Evolutionary conservation across 352 stramenopile species (phyloP).

Genomic region (Globisporangium emineosum): DNA sequence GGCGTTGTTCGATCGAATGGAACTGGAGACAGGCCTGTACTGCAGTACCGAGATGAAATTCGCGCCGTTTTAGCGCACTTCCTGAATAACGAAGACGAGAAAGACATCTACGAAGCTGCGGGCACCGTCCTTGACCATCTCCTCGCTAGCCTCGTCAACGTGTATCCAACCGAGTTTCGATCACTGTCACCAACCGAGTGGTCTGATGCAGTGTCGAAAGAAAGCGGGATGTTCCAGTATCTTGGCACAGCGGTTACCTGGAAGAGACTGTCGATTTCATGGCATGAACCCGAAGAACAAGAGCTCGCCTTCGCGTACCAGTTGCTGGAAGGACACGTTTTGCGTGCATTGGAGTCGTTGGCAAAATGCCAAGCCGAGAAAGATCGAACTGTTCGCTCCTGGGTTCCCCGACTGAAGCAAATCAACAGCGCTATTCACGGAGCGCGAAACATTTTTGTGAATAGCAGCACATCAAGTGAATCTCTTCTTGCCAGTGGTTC

Average conservation of each 20-base stretch:
- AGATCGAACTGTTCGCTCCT: conserved; percentile 42
- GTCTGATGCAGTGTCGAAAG: conserved; percentile 30
- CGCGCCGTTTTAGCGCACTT: conserved; percentile 45
- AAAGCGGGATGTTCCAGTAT: conserved; percentile 59
- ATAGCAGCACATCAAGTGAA: conserved; percentile 13
- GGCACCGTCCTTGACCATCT: conserved; percentile 40
- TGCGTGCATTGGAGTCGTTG: conserved; percentile 31
- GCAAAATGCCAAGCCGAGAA: conserved; percentile 20
- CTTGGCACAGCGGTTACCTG: conserved; percentile 48
- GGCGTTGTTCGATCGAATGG: conserved; percentile 48
- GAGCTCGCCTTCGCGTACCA: conserved; percentile 57
- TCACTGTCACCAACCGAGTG: conserved; percentile 51
- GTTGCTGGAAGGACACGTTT: conserved; percentile 47
- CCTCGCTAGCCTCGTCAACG: conserved; percentile 37
- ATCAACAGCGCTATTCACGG: conserved; percentile 43
- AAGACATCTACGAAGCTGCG: conserved; percentile 56
- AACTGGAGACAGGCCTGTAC: conserved; percentile 23
- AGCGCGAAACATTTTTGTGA: conserved; percentile 46
- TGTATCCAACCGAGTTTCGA: conserved; percentile 63
- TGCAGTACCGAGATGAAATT: conserved; percentile 38
- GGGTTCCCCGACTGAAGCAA: conserved; percentile 44
- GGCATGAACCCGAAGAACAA: conserved; percentile 56
- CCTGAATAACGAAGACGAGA: conserved; percentile 40
- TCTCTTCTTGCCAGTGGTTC: conserved; percentile 25
- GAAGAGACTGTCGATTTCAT: conserved; percentile 45